Conservation (phyloP, 2,329 filamentous ascomycete species). For the Penicillium verrucosum region DNA sequence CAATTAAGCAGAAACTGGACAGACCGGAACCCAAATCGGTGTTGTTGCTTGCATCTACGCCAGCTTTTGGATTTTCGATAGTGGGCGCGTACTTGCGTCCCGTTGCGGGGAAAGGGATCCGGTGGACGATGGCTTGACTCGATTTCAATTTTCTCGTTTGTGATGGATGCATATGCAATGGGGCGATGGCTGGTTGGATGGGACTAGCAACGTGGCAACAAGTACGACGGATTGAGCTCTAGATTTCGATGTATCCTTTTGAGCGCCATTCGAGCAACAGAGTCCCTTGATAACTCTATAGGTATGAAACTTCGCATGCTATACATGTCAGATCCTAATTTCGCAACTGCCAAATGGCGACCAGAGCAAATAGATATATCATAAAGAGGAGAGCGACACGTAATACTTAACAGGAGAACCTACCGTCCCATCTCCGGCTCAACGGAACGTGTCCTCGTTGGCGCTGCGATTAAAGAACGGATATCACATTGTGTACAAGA, state of each 20-base stretch:
- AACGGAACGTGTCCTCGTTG: neutral
- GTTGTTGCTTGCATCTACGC: neutral
- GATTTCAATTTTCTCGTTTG: neutral
- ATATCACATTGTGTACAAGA: neutral
- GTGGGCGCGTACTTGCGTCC: neutral
- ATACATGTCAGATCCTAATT: neutral
- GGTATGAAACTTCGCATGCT: neutral
- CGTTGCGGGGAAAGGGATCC: neutral
- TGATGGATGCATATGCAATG: neutral
- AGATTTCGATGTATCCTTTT: neutral
- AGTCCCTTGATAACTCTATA: neutral
- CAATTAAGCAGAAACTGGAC: neutral
- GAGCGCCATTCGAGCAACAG: neutral
- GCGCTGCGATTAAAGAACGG: neutral
- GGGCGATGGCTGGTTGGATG: neutral
- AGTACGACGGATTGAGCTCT: neutral
- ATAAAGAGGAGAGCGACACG: too few species aligned
- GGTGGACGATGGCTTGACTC: neutral
- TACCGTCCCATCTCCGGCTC: too few species aligned
- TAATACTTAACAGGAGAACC: neutral
- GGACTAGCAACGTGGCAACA: neutral
- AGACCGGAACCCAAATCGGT: neutral
- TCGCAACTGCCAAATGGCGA: neutral
- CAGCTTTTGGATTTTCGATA: neutral
- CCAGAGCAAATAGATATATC: neutral